phyloP scores from a whole-genome alignment of 371 early-diverging fungal genomes.

The Syncephalastrum racemosum region DNA sequence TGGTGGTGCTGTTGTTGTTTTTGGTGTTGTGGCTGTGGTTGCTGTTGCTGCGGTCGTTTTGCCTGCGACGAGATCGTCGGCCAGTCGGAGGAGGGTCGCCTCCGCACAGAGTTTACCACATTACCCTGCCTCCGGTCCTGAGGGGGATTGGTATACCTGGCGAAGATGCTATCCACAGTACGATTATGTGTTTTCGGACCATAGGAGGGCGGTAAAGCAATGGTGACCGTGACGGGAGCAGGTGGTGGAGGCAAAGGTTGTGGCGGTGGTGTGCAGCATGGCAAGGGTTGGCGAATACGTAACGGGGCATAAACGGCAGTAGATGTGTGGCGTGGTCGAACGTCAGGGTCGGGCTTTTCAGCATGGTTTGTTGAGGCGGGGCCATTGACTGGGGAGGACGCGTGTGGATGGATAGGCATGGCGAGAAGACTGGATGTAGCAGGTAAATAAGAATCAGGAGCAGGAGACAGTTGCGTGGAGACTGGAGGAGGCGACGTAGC shows the following conservation, averaged over 20 bases:
- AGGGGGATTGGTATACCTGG: slow-evolving; percentile 15
- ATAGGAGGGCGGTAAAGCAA: slow-evolving; percentile 13
- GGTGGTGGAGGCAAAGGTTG: background rate
- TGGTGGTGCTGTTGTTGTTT: slow-evolving; percentile 5
- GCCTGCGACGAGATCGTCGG: slow-evolving; percentile 3
- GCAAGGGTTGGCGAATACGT: slow-evolving; percentile 11
- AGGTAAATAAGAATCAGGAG: no score
- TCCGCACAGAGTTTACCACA: no score
- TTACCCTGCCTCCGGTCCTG: background rate
- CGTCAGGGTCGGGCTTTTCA: no score
- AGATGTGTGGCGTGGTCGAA: no score
- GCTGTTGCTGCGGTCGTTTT: background rate
- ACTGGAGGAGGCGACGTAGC: no score
- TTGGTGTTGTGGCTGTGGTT: background rate
- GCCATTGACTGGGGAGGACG: no score
- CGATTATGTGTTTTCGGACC: slow-evolving; percentile 7
- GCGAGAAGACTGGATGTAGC: no score
- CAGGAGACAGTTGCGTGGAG: no score
- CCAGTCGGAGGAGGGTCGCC: background rate
- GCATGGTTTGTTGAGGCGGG: no score
- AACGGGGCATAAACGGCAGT: slow-evolving; percentile 1
- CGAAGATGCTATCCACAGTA: slow-evolving; percentile 25
- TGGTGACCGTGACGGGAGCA: slow-evolving; percentile 13
- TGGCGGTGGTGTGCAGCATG: slow-evolving; percentile 8
- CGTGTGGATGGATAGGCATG: no score